Conservation (phyloP, 257 asterid genomes). For the Solanum okadae region DNA sequence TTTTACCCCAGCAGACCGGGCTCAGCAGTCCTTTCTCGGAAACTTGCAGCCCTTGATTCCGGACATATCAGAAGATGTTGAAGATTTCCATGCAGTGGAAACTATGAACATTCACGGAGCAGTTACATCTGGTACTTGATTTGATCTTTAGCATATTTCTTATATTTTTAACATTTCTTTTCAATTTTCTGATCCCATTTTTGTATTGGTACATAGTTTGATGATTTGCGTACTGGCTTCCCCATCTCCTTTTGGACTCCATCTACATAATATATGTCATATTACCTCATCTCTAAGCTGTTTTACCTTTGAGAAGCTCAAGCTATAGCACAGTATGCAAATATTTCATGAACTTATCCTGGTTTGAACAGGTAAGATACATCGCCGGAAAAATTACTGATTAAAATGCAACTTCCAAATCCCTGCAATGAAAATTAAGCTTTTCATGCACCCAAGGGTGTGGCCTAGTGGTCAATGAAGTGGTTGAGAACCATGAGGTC, state of each 20-base stretch:
- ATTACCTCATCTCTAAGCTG: neutral
- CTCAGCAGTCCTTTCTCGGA: constrained; percentile 35
- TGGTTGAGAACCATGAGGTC: neutral
- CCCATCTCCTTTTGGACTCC: neutral
- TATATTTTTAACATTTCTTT: neutral
- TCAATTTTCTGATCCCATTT: neutral
- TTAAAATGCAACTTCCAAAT: neutral
- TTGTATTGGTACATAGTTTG: neutral
- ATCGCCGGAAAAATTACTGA: neutral
- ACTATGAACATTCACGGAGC: constrained; percentile 65
- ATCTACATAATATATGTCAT: neutral
- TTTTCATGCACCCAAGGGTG: neutral
- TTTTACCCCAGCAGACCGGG: constrained; percentile 23
- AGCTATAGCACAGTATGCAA: neutral
- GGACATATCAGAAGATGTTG: constrained; percentile 50
- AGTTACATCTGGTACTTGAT: constrained; percentile 53
- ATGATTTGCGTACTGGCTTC: neutral
- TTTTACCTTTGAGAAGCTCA: neutral
- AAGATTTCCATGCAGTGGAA: constrained; percentile 73
- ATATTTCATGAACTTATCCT: neutral
- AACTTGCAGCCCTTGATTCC: constrained; percentile 61
- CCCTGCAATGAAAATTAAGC: neutral
- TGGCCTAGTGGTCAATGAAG: neutral
- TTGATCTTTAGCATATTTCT: neutral
- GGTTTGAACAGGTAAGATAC: neutral